A percentile compares a stretch with the other conserved stretches of the same genome.
Conservation (phyloP, 768 basidiomycete genomes). For the Phlebiopsis gigantea region DNA sequence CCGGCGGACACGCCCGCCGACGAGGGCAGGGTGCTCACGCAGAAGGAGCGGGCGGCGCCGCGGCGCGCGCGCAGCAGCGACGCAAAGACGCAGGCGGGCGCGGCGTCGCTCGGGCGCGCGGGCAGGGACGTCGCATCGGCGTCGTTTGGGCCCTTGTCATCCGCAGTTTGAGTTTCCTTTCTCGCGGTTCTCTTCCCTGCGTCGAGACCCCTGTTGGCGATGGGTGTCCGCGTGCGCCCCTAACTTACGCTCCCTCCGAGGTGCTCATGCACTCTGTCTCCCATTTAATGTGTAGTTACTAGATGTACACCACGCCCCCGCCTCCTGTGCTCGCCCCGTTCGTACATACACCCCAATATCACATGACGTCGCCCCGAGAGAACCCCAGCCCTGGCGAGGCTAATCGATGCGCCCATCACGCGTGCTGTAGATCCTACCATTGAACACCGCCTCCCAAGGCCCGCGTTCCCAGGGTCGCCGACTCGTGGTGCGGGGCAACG, state of each 20-base stretch:
- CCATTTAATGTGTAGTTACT: background rate
- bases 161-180: background rate
- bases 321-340: too few species aligned
- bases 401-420: background rate
- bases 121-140: background rate
- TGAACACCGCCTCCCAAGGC: background rate
- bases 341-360: background rate
- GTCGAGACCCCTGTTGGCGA: too few species aligned
- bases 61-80: background rate
- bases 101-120: background rate
- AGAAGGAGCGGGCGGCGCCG: conserved; percentile 1
- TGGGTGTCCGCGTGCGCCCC: background rate
- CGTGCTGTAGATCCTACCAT: background rate
- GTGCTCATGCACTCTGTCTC: background rate
- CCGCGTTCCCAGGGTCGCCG: background rate
- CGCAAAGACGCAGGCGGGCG: background rate
- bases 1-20: background rate
- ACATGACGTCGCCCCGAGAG: background rate
- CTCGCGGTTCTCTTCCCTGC: background rate
- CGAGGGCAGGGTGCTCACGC: background rate
- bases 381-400: background rate
- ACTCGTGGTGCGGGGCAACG: background rate
- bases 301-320: too few species aligned
- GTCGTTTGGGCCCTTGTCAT: background rate
- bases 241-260: background rate